Evolutionary conservation across 805 yeast species (phyloP).

Genomic region (Teunomyces barrocoloradensis): DNA sequence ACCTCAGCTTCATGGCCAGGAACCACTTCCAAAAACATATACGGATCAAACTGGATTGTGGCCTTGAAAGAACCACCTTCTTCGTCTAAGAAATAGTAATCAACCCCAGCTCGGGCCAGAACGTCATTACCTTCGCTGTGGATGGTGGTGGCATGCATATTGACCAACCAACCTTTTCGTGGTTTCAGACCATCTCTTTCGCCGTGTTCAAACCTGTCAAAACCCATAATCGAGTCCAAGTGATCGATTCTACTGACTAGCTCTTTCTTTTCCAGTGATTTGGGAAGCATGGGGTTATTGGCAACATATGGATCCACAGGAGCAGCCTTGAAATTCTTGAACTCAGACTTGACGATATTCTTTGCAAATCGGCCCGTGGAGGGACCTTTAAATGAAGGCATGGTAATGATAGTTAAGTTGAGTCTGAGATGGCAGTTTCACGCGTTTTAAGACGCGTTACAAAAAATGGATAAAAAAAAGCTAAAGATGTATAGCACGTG

Average conservation of each 20-base stretch:
- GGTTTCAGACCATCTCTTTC: conserved; percentile 48
- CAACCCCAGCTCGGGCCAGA: conserved; percentile 82
- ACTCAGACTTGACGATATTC: conserved; percentile 27
- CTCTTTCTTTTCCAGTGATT: conserved; percentile 46
- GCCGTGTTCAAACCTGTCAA: conserved; percentile 72
- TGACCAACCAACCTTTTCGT: conserved; percentile 84
- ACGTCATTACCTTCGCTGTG: conserved; percentile 54
- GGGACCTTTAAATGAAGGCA: conserved; percentile 42
- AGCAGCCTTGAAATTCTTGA: conserved; percentile 9
- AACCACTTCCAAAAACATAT: conserved; percentile 70
- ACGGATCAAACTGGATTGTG: conserved; percentile 81
- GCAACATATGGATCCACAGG: conserved; percentile 18
- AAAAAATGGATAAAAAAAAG: not conserved
- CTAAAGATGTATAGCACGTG: not conserved
- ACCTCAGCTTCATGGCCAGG: conserved; percentile 67
- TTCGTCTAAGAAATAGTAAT: conserved; percentile 89
- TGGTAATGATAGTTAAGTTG: not conserved
- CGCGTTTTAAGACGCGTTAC: not conserved
- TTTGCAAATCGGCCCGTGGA: conserved; percentile 53
- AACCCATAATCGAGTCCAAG: conserved; percentile 84
- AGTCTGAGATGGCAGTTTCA: no score
- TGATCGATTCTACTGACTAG: conserved; percentile 60
- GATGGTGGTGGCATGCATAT: conserved; percentile 85
- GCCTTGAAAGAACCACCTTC: conserved; percentile 96
- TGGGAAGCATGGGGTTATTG: conserved; percentile 36